Conservation (phyloP, 768 basidiomycete species). For the Rhodotorula paludigena region DNA sequence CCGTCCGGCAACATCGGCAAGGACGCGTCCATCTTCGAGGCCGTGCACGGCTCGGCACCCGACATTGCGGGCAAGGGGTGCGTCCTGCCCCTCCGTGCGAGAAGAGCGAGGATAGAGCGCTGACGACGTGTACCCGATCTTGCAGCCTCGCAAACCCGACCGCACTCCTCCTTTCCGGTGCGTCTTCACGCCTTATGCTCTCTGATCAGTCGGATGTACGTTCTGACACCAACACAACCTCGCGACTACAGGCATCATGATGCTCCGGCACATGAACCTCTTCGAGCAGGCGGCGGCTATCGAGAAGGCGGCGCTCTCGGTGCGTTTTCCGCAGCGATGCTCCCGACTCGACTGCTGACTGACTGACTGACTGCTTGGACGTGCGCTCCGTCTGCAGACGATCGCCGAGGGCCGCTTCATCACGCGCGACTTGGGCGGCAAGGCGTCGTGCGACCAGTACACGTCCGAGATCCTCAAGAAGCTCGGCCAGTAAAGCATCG, state of each 20-base stretch:
- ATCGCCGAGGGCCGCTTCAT: slow-evolving; percentile 47
- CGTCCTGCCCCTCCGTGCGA: slow-evolving; percentile 7
- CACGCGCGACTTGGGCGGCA: slow-evolving; percentile 93
- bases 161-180: slow-evolving; percentile 89
- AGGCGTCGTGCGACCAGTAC: slow-evolving; percentile 62
- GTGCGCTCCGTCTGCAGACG: not conserved
- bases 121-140: slow-evolving; percentile 45
- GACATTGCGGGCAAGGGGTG: slow-evolving; percentile 78
- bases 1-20: slow-evolving; percentile 48
- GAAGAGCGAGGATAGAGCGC: slow-evolving; percentile 78
- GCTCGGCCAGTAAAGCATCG: no score
- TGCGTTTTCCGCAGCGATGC: slow-evolving; percentile 51
- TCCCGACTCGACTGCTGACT: not conserved
- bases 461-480: slow-evolving; percentile 39
- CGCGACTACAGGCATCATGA: slow-evolving; percentile 70
- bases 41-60: slow-evolving; percentile 98
- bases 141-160: slow-evolving; percentile 94
- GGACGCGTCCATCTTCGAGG: slow-evolving; percentile 99
- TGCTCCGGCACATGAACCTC: slow-evolving; percentile 96
- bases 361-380: not conserved
- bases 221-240: no score
- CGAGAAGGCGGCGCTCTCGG: slow-evolving; percentile 81
- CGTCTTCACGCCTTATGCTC: no score
- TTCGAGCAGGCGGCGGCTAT: slow-evolving; percentile 77
- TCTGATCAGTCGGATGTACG: no score